Evolutionary conservation across 805 yeast genomes (phyloP), one percentile per base, ranked within the genome.

Genomic region (Starmerella floricola): DNA sequence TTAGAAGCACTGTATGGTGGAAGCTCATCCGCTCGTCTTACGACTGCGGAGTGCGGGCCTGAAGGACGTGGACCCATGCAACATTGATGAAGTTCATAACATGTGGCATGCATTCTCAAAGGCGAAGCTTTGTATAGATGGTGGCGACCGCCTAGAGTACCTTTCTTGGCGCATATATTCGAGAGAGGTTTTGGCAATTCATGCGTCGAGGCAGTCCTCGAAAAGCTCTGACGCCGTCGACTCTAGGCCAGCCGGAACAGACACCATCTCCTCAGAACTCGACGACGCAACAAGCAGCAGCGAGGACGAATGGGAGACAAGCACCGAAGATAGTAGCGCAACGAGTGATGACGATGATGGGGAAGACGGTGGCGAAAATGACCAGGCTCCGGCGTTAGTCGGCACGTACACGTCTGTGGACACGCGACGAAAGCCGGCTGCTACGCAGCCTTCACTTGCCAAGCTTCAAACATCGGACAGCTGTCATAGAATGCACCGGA

Each of bases 131-230:
- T 46, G 49, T 30, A 48, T 53, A 13, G 47, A 43, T 16, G 50
- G 54, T 24, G 55, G 55, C 16, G 45, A 48, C 28, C 49, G 57
- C 3, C 41, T 50, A 1, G 57, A 52, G 34, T 50, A 53, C 34
- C 48, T 52, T 10, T 40, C 48, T 10, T 53, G 57, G 57, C 47
- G 57, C n/a, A 40, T 53, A 6, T 53, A 53, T 34, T 48, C 55
- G 10, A 49, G 54, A 10, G 50, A 49, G 20, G 36, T 52, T 5
- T 17, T 47, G 12, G 38, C 26, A 10, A 23, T 23, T 10, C 32
- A 24, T 29, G 34, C 40, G 34, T n/a, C 26, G 26, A 23, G 30
- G 30, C 12, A 27, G 30, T 10, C 15, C 15, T 4, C 8, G 5
- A 15, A 12, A 10, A 27, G 15, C 30, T 15, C 30, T 10, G 15